These are phyloP conservation scores for Tricholoma hemisulphureum DNA, from an alignment of 768 basidiomycete species.

Conservation along the genomic window DNA sequence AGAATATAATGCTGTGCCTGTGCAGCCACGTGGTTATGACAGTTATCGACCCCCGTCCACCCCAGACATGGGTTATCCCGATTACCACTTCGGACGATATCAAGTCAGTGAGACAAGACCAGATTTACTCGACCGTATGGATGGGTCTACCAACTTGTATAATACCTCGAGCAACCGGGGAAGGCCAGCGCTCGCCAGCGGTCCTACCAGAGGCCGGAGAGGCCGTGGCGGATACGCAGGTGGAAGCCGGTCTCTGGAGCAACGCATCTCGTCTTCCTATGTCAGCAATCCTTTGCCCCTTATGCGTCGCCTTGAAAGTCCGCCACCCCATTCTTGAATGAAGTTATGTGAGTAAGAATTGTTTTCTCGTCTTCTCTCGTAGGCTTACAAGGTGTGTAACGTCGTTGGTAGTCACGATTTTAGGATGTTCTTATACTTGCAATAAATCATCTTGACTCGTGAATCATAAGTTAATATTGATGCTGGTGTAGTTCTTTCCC, in stretches of 20 bases:
- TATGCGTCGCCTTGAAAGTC: slow-evolving; percentile 12
- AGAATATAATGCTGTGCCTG: background rate
- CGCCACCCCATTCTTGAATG: background rate
- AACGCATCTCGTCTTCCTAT: slow-evolving; percentile 21
- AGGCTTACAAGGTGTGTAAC: background rate
- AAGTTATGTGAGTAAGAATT: background rate
- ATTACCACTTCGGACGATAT: background rate
- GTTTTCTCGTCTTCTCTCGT: background rate
- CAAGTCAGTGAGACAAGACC: slow-evolving; percentile 1
- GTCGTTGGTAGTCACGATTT: background rate
- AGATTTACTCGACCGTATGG: slow-evolving; percentile 3
- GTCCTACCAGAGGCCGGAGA: slow-evolving; percentile 10
- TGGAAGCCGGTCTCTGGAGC: slow-evolving; percentile 18
- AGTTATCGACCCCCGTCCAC: background rate
- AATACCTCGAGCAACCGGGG: background rate
- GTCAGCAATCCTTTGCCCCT: background rate
- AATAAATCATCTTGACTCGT: too few relatives aligned
- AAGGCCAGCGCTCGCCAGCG: background rate
- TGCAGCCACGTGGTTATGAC: background rate
- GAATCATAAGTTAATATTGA: too few relatives aligned
- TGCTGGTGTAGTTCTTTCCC: background rate
- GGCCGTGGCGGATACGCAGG: slow-evolving; percentile 16
- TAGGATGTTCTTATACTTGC: too few relatives aligned
- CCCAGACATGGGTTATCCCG: background rate
- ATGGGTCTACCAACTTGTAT: background rate